Evolutionary conservation across 2,329 filamentous ascomycete genomes (phyloP), one percentile per base, ranked within the genome.

Genomic region (Torrubiellomyces zombiae): DNA sequence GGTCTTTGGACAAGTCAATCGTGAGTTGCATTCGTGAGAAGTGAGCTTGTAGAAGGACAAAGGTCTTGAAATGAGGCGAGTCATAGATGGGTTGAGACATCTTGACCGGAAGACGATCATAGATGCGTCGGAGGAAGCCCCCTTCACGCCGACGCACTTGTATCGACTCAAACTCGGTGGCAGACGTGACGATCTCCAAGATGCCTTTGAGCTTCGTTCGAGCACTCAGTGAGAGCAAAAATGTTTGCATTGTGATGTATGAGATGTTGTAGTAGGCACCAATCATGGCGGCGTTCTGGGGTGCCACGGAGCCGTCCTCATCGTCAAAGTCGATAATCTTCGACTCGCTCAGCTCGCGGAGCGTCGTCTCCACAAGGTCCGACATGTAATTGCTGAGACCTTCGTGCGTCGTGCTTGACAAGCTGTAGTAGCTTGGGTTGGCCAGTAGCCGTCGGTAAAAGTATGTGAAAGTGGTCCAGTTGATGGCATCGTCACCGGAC

Each of bases 211-310:
- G 70, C 59, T 93, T 95, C 4, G 85, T 95, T 38, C 76, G 76
- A 20, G 73, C 73, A 28, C 72, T 85, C 23, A 98, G 65, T 9
- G 89, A 98, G 28, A 98, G 63, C 25, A 98, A 61, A 63, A 98
- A 86, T 0, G 89, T 98, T 55, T 98, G 86, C 85, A 98, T 98
- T 3, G 89, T 98, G 49, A 93, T 80, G 56, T 94, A 95, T 5
- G 86, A 94, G 44, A 98, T 93, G 53, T 94, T 95, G 65, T 98
- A 98, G 62, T 98, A 95, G 2, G 89, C 83, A 7, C 81, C 83
- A 44, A 98, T 95, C 80, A 94, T 94, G 37, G 89, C 89, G 3
- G 86, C 79, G 49, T 98, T 95, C 40, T 93, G 69, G 9, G 89
- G 85, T 11, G 78, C 68, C 21, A 95, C 75, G 1, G 74, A 75